Evolutionary conservation across 192 early-diverging fungal genomes (phyloP).

Genomic region (Mortierella hygrophila): DNA sequence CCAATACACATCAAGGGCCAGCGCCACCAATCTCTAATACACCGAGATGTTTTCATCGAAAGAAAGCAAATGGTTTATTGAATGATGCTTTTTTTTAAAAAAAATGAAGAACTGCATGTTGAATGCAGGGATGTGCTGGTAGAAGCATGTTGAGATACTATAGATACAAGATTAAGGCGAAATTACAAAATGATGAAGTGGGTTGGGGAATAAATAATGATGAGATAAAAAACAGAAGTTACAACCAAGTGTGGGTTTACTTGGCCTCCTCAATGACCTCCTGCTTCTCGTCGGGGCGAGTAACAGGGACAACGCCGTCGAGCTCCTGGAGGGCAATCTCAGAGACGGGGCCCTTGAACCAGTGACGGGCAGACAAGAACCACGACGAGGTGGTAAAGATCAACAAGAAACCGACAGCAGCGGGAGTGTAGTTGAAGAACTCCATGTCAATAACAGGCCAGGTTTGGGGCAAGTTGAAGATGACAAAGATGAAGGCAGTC

Average conservation of each 20-base stretch:
- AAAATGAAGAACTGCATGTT: not conserved
- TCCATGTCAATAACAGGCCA: constrained; percentile 45
- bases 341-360: constrained; percentile 49
- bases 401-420: constrained; percentile 50
- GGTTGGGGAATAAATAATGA: not conserved
- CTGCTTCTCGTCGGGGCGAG: not conserved
- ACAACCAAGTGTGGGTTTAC: not conserved
- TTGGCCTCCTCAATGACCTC: constrained; percentile 2
- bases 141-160: constrained; percentile 3
- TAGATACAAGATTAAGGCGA: constrained; percentile 3
- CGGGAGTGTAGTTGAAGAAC: constrained; percentile 51
- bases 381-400: constrained; percentile 41
- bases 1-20: not conserved
- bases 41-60: not conserved
- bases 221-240: not conserved
- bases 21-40: not conserved
- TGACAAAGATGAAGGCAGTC: constrained; percentile 55
- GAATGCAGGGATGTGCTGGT: constrained; percentile 6
- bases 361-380: constrained; percentile 40
- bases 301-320: constrained; percentile 9
- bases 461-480: constrained; percentile 49
- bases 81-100: not conserved
- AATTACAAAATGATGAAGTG: not conserved
- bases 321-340: constrained; percentile 36
- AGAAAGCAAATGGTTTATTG: not conserved